Evolutionary conservation across 2,329 filamentous ascomycete genomes (phyloP), one percentile per base, ranked within the genome.

Genomic region (Calonectria hongkongensis): DNA sequence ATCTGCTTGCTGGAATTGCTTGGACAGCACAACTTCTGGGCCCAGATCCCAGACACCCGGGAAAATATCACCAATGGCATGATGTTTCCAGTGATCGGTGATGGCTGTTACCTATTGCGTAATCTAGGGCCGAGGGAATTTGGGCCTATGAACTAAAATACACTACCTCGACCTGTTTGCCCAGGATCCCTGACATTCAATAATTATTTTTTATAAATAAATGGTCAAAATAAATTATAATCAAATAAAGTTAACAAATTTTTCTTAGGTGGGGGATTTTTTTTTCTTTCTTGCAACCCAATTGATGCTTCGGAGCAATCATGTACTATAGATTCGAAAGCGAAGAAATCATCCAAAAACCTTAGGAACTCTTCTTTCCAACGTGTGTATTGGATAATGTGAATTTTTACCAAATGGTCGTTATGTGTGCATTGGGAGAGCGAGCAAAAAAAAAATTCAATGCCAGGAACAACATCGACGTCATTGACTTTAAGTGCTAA

Each of bases 61-160:
- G 27, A 71, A 69, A 76, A 79, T 68, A 74, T 73, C 64, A 66
- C 78, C 78, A 79, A 79, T 79, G 71, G 66, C 60, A 66, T 41
- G 33, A 66, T 74, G 28, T 50, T 10, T 18, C 67, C 56, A 41
- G 28, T 33, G 54, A 47, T 48, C 60, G 56, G 51, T 56, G 21
- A 56, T 30, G 13, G 2, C 18, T 25, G 9, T 56, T 56, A 16
- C 51, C 51, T 21, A 56, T 56, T 56, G 30, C 10, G 51, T 56
- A 39, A 30, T 21, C 21, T 33, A 21, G 51, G 51, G 30, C 18
- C 30, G 21, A 56, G 30, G 30, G 30, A n/a, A 56, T 36, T 56
- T 33, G 30, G 18, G 51, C 25, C 30, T 36, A 21, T 39, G 27
- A 18, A 56, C n/a, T 16, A 28, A 36, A 54, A 21, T 56, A 56